phyloP scores from a whole-genome alignment of 164 flowering plant genomes.

The Umbellularia californica region DNA sequence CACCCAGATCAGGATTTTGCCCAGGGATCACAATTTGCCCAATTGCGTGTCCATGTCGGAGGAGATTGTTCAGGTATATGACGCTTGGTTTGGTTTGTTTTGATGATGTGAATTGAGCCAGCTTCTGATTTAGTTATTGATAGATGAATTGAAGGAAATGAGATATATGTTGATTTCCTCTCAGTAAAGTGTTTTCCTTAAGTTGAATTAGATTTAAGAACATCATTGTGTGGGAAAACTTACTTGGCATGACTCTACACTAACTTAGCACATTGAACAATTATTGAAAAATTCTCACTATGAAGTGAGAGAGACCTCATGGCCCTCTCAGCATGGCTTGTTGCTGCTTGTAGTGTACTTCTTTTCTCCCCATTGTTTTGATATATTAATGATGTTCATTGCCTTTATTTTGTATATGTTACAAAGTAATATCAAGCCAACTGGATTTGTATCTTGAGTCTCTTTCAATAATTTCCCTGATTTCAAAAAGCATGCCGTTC shows the following conservation, averaged over 20 bases:
- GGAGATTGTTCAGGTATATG: conserved; percentile 91
- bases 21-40: conserved; percentile 83
- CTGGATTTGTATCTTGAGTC: not conserved
- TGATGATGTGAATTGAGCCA: not conserved
- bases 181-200: no score
- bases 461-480: not conserved
- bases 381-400: no score
- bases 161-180: no score
- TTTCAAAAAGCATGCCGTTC: not conserved
- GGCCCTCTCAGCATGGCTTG: no score
- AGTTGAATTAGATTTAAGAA: no score
- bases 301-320: no score
- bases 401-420: not conserved
- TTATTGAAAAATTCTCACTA: no score
- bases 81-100: not conserved
- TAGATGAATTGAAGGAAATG: not conserved
- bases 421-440: not conserved
- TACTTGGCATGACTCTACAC: no score
- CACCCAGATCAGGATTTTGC: conserved; percentile 92
- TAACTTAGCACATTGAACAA: no score
- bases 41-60: conserved; percentile 77
- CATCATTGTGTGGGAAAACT: no score
- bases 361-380: no score
- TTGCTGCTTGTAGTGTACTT: no score
- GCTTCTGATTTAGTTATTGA: not conserved